Percentiles rank a stretch among this genome's conserved stretches.
Conservation (phyloP, 495 filamentous ascomycete species). For the Parathielavia appendiculata region DNA sequence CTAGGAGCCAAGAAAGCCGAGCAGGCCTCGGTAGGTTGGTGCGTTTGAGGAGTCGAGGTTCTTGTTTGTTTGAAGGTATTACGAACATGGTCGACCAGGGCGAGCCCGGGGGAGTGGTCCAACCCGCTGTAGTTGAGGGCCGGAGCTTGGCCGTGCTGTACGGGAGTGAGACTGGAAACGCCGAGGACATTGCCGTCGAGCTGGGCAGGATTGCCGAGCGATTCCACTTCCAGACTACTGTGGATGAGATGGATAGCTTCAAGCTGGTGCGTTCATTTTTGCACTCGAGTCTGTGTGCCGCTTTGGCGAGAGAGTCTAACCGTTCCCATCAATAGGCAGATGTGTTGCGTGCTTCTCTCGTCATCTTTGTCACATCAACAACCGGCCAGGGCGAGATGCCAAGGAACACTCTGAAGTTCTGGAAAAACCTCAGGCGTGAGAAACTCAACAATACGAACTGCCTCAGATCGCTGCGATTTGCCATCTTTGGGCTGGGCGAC, state of each 20-base stretch:
- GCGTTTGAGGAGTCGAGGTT: background rate
- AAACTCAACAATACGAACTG: constrained; percentile 67
- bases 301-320: background rate
- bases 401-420: constrained; percentile 70
- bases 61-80: background rate
- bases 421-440: constrained; percentile 75
- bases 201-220: constrained; percentile 66
- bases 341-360: constrained; percentile 51
- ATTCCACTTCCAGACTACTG: constrained; percentile 67
- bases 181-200: constrained; percentile 82
- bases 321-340: constrained; percentile 29
- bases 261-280: constrained; percentile 57
- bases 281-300: constrained; percentile 20
- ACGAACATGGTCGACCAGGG: constrained; percentile 16
- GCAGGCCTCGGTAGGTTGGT: background rate
- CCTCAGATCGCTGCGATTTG: constrained; percentile 62
- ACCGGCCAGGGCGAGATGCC: constrained; percentile 95
- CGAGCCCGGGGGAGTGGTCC: background rate
- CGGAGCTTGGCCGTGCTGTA: constrained; percentile 77
- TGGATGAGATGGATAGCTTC: constrained; percentile 70
- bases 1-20: too few species aligned
- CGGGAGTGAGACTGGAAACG: constrained; percentile 91
- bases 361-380: constrained; percentile 79
- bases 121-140: constrained; percentile 24
- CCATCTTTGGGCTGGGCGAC: constrained; percentile 88